Percentiles rank a stretch among this genome's conserved stretches.
Conservation (phyloP, 2,329 filamentous ascomycete genomes). For the Daldinia eschscholtzii region DNA sequence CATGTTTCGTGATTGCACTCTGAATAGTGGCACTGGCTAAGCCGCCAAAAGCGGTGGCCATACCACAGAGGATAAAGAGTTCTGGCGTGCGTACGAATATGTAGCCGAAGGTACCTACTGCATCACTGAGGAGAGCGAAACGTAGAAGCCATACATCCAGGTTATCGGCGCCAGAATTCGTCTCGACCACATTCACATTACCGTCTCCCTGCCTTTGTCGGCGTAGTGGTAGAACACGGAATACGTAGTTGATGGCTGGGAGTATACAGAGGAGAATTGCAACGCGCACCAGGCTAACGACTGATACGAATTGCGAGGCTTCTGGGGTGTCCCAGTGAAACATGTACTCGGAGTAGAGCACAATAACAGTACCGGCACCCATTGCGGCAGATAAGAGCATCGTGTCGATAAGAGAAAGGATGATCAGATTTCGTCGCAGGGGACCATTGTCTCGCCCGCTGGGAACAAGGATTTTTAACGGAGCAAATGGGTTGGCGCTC, state of each 20-base stretch:
- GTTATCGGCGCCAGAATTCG: constrained; percentile 77
- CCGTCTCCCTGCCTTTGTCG: constrained; percentile 57
- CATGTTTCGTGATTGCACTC: constrained; percentile 88
- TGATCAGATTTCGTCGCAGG: constrained; percentile 83
- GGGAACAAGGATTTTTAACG: constrained; percentile 83
- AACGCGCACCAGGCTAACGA: constrained; percentile 83
- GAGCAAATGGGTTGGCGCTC: constrained; percentile 76
- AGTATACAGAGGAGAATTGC: constrained; percentile 79
- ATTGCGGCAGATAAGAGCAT: constrained; percentile 85
- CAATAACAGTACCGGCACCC: constrained; percentile 82
- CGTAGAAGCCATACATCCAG: constrained; percentile 85
- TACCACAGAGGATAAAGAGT: constrained; percentile 78
- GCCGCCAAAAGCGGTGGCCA: constrained; percentile 82
- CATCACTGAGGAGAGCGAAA: constrained; percentile 79
- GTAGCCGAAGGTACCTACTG: constrained; percentile 82
- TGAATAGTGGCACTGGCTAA: constrained; percentile 89
- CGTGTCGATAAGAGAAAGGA: constrained; percentile 84
- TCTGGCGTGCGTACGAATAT: constrained; percentile 70
- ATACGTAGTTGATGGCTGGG: constrained; percentile 80
- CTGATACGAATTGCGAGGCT: constrained; percentile 82
- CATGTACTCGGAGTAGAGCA: constrained; percentile 84
- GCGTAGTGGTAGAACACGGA: constrained; percentile 69
- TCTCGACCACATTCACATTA: constrained; percentile 56
- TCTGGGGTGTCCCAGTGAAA: constrained; percentile 88
- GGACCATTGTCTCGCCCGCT: constrained; percentile 71